Evolutionary conservation across 306 rosid genomes (phyloP).

Genomic region (Fragaria iinumae): DNA sequence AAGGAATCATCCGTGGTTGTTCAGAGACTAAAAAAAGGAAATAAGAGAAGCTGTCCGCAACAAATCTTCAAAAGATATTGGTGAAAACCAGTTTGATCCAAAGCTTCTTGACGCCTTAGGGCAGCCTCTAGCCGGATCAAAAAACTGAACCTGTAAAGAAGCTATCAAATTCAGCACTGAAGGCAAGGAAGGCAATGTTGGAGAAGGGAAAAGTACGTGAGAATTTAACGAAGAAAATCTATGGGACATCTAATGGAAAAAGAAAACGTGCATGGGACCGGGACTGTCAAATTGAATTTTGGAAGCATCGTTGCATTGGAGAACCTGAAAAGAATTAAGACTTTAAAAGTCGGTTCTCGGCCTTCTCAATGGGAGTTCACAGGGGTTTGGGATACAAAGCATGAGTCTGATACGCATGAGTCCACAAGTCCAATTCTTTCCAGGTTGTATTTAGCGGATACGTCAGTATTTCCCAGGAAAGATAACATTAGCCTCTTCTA

Average conservation of each 20-base stretch:
- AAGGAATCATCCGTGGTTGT: conserved; percentile 74
- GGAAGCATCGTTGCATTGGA: conserved; percentile 88
- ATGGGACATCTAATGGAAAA: conserved; percentile 70
- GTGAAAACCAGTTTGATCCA: conserved; percentile 69
- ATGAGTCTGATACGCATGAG: conserved; percentile 46
- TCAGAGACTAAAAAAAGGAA: conserved; percentile 75
- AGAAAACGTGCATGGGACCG: conserved; percentile 97
- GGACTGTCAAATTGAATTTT: conserved; percentile 94
- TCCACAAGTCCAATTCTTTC: conserved; percentile 78
- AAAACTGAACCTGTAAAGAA: conserved; percentile 65
- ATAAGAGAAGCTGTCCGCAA: conserved; percentile 86
- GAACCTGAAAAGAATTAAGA: conserved; percentile 88
- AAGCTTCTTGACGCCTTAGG: conserved; percentile 96
- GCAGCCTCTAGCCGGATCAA: conserved; percentile 77
- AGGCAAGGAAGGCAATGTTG: conserved; percentile 70
- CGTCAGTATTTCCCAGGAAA: conserved; percentile 90
- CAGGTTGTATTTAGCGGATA: conserved; percentile 88
- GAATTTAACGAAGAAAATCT: conserved; percentile 84
- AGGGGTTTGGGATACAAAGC: conserved; percentile 41
- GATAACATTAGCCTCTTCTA: conserved; percentile 73
- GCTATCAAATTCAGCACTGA: conserved; percentile 57
- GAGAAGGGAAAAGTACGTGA: conserved; percentile 91
- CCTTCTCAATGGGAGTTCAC: conserved; percentile 62
- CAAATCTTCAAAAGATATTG: conserved; percentile 63
- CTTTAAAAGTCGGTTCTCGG: conserved; percentile 92